Evolutionary conservation across 345 rosid species (phyloP).

Genomic region (Theobroma cacao): DNA sequence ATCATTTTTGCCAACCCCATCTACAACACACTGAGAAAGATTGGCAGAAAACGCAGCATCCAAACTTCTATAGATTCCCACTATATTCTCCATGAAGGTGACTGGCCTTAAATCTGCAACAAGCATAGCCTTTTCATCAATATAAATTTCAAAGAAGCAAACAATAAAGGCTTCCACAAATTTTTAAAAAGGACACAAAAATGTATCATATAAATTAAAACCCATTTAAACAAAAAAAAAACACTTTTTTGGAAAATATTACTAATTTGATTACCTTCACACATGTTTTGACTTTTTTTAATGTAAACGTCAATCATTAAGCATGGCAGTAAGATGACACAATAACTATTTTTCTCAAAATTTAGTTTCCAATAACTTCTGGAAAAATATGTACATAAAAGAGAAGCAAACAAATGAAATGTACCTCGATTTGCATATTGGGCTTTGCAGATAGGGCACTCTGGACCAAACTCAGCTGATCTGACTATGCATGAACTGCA

Average conservation of each 20-base stretch:
- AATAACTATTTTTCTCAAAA: neutral
- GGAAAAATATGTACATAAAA: neutral
- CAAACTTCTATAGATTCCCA: constrained; percentile 62
- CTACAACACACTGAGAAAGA: constrained; percentile 23
- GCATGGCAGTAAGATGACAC: neutral
- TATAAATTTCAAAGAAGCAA: neutral
- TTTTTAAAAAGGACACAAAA: neutral
- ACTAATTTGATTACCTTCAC: neutral
- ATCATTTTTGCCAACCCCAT: constrained; percentile 21
- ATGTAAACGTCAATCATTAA: neutral
- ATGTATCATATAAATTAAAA: neutral
- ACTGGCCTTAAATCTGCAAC: constrained; percentile 53
- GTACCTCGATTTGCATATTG: constrained; percentile 38
- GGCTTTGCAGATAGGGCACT: constrained; percentile 58
- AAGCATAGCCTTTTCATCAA: neutral
- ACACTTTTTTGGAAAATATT: too few relatives aligned
- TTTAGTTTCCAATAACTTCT: neutral
- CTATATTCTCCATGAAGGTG: constrained; percentile 53
- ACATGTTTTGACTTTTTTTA: neutral
- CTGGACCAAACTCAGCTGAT: constrained; percentile 25
- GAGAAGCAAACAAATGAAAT: neutral
- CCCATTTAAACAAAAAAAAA: neutral
- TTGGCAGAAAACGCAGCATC: constrained; percentile 46
- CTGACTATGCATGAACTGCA: constrained; percentile 58
- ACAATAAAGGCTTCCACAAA: neutral